Evolutionary conservation across 352 stramenopile genomes (phyloP), one percentile per base, ranked within the genome.

Genomic region (Phytopythium sindhum): DNA sequence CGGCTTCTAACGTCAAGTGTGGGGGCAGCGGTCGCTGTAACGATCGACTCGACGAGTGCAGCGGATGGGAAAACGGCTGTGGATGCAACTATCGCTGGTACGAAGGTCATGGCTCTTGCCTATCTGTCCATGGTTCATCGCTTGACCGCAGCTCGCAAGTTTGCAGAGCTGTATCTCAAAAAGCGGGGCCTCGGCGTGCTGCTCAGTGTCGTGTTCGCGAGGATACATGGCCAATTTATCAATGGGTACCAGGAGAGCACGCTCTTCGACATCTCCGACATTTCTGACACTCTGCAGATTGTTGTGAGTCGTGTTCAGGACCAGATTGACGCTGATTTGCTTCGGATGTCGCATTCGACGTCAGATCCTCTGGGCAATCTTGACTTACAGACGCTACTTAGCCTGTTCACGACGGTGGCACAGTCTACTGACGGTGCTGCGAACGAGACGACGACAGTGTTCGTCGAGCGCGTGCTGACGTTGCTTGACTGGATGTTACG

Each of bases 121-220:
- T 61, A 61, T 53, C 14, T 61, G 2, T 11, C 26, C 1, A 9
- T 61, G 10, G 37, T 83, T 2, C 29, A 55, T 14, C 74, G 69
- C 21, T 63, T 81, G 5, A 61, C 73, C 1, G 23, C 57, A 0
- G 62, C 52, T 10, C 67, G 70, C 26, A 74, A 72, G 9, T 91
- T 91, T 61, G 71, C 75, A 7, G 74, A 84, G 21, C 48, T 89
- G 44, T 91, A 77, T 39, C 63, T 83, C 61, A 52, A 69, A 11
- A 70, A 74, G 4, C 88, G 80, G 81, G 66, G 76, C 29, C 54
- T 88, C 19, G 81, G 84, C 29, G 68, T 68, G 1, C 54, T 90
- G 8, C 42, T 90, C 11, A 47, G 47, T 0, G 61, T 85, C 9
- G 65, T 68, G 14, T 86, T 90, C 23, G 67, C 64, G 7, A 61